Conservation (phyloP, 495 filamentous ascomycete species). For the Penicillium waksmanii region DNA sequence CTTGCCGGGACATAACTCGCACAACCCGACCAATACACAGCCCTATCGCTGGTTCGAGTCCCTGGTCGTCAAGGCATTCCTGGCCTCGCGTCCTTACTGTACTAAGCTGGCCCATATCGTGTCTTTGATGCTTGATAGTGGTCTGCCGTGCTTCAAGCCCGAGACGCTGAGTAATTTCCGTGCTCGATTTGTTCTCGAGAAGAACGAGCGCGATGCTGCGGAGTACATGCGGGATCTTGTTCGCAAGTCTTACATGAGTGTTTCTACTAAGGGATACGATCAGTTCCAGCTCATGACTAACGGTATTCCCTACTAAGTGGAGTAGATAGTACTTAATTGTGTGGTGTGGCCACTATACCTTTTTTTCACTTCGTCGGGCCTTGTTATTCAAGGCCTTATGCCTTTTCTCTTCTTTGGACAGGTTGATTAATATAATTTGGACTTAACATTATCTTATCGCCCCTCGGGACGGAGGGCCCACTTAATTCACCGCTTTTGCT, state of each 20-base stretch:
- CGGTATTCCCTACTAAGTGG: constrained; percentile 82
- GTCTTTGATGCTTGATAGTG: constrained; percentile 92
- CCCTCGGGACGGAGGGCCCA: too few species aligned
- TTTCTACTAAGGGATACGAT: constrained; percentile 92
- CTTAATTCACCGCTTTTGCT: too few species aligned
- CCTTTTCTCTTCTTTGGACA: too few species aligned
- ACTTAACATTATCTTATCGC: too few species aligned
- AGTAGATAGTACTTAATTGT: background rate
- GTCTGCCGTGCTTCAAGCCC: constrained; percentile 97
- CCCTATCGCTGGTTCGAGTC: constrained; percentile 96
- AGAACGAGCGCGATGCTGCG: constrained; percentile 90
- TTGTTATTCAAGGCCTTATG: too few species aligned
- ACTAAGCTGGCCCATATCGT: constrained; percentile 89
- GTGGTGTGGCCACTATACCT: background rate
- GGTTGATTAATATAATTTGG: too few species aligned
- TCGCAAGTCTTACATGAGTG: constrained; percentile 83
- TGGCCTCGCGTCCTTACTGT: constrained; percentile 84
- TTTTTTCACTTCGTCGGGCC: background rate
- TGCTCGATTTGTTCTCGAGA: constrained; percentile 91
- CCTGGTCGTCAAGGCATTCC: constrained; percentile 91
- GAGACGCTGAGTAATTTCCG: constrained; percentile 91
- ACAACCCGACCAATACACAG: constrained; percentile 70
- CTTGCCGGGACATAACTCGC: constrained; percentile 39
- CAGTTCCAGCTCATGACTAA: constrained; percentile 97
- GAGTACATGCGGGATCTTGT: constrained; percentile 90